These are phyloP conservation scores for Jaltomata sinuosa DNA, from an alignment of 257 asterid species.

Conservation along the genomic window DNA sequence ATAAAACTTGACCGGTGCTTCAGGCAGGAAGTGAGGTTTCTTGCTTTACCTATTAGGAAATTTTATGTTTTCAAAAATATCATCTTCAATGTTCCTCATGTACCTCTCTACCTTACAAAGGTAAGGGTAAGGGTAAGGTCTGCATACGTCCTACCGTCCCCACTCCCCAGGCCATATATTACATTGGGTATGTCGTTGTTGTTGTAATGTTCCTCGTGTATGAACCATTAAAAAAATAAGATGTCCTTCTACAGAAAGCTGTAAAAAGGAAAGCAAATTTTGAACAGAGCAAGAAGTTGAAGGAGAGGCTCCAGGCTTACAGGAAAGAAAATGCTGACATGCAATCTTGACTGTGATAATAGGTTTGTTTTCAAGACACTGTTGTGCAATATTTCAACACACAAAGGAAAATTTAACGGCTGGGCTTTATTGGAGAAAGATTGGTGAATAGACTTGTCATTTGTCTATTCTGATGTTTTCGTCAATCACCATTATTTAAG, in stretches of 20 bases:
- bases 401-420: not conserved
- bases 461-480: not conserved
- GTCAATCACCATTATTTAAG: not conserved
- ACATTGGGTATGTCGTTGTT: too few species aligned
- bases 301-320: constrained; percentile 34
- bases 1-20: constrained; percentile 67
- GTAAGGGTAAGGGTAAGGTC: too few species aligned
- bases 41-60: not conserved
- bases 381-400: not conserved
- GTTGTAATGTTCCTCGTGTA: too few species aligned
- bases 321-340: constrained; percentile 26
- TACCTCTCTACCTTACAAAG: too few species aligned
- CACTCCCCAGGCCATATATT: too few species aligned
- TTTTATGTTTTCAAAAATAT: not conserved
- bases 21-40: constrained; percentile 58
- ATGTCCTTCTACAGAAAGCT: constrained; percentile 49
- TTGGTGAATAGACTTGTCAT: not conserved
- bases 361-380: not conserved
- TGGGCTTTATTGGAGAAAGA: not conserved
- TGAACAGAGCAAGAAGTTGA: constrained; percentile 62
- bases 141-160: too few species aligned
- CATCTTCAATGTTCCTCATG: not conserved
- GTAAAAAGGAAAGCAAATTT: constrained; percentile 73
- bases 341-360: not conserved
- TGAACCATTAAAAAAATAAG: not conserved